Evolutionary conservation across 176 grass and related monocot species (phyloP), one percentile per base, ranked within the genome.

Genomic region (Triticum timopheevii): DNA sequence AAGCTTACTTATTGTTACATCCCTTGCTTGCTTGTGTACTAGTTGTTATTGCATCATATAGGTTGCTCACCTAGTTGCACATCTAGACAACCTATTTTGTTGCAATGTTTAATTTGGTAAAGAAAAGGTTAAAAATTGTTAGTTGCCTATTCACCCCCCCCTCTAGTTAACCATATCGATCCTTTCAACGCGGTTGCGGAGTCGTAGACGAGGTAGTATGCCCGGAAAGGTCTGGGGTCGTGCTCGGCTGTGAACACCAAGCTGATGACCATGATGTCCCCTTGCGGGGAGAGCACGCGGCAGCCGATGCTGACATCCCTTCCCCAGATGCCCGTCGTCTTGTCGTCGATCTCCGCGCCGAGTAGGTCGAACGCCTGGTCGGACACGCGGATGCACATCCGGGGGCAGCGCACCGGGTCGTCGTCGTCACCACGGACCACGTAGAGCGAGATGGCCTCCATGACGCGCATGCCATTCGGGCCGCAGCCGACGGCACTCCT

Each of bases 131-230:
- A 30, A 30, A 30, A 30, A 30, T 30, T 30, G 28, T 30, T 30
- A 30, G 28, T 30, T 30, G 28, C 28, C 28, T 30, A 30, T 30
- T 30, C 28, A 30, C 1, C 28, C 28, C 28, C 28, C 28, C 28
- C 28, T 30, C 28, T 30, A 30, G 28, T 30, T 2, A 30, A 30
- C 28, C 28, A 30, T 30, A 30, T 30, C 28, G 28, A 30, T 30
- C 28, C 28, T 30, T 30, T 30, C 28, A 30, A 62, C 54, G 54
- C 23, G 34, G 40, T 10, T 3, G 1, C 22, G n/a, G 67, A 56
- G 33, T 83, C n/a, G 33, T 59, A 83, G 67, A 83, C 67, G 67
- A 83, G 47, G 23, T 61, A 61, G 52, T 83, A 73, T 9, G 68
- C 19, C 34, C 34, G 33, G 33, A 70, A 20, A 22, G 4, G 1